Evolutionary conservation across 176 grass and related monocot genomes (phyloP).

Genomic region (Eragrostis curvula): DNA sequence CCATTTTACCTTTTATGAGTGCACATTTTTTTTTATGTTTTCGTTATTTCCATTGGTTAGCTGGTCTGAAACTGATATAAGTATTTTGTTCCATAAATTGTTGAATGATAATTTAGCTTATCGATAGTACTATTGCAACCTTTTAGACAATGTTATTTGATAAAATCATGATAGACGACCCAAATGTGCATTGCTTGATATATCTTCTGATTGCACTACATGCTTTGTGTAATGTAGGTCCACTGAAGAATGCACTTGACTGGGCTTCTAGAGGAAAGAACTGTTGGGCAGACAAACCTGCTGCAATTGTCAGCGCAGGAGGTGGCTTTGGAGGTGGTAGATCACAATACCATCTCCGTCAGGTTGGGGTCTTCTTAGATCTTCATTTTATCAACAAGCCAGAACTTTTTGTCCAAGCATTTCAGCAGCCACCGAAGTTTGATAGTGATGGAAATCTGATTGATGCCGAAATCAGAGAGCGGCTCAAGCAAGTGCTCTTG

Average conservation of each 20-base stretch:
- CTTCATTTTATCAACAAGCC: constrained; percentile 99
- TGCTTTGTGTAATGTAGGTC: constrained; percentile 43
- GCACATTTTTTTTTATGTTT: neutral
- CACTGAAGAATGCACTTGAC: constrained; percentile 94
- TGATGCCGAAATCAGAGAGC: constrained; percentile 58
- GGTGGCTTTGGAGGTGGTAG: constrained; percentile 69
- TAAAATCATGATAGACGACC: neutral
- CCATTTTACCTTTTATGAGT: neutral
- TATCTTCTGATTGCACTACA: constrained; percentile 12
- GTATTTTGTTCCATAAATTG: neutral
- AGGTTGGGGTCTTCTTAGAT: constrained; percentile 86
- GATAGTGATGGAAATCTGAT: constrained; percentile 78
- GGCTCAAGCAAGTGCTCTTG: constrained; percentile 70
- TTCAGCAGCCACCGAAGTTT: constrained; percentile 65
- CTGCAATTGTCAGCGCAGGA: constrained; percentile 75
- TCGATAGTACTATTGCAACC: neutral
- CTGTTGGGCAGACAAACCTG: constrained; percentile 83
- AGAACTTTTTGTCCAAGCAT: constrained; percentile 66
- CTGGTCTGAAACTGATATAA: neutral
- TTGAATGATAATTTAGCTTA: neutral
- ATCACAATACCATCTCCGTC: constrained; percentile 86
- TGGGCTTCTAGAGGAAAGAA: constrained; percentile 88
- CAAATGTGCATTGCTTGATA: neutral
- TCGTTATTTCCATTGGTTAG: constrained; percentile 3
- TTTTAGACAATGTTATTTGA: neutral